These are phyloP conservation scores for Wallacemonas sp. DNA, from an alignment of 208 protist species.

Conservation along the genomic window DNA sequence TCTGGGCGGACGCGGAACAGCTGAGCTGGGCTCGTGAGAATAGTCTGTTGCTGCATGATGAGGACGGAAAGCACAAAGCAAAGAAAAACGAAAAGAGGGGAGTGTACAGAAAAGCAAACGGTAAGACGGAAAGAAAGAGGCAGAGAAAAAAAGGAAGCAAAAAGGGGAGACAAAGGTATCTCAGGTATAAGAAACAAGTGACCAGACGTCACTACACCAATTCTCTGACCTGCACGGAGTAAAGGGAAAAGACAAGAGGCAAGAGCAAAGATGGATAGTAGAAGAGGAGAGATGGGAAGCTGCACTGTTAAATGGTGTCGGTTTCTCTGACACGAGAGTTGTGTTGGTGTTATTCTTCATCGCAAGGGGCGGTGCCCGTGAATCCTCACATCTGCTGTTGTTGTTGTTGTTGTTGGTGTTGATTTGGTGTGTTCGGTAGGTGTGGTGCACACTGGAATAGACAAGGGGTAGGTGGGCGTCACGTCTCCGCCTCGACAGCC, in stretches of 20 bases:
- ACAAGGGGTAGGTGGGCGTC: too few relatives aligned
- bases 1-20: conserved; percentile 49
- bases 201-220: conserved; percentile 8
- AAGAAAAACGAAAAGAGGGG: conserved; percentile 10
- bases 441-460: too few relatives aligned
- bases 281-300: too few relatives aligned
- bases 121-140: not conserved
- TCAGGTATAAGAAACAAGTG: too few relatives aligned
- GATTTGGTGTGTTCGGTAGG: not conserved
- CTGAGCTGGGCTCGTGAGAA: conserved; percentile 56
- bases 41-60: conserved; percentile 64
- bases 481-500: too few relatives aligned
- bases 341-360: too few relatives aligned
- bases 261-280: too few relatives aligned
- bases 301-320: too few relatives aligned
- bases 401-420: not conserved
- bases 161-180: too few relatives aligned
- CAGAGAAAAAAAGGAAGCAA: too few relatives aligned
- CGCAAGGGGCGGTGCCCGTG: not conserved
- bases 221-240: not conserved
- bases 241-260: too few relatives aligned
- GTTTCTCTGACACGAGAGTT: too few relatives aligned
- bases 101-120: not conserved
- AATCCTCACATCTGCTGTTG: not conserved
- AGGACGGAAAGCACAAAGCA: not conserved